A percentile compares a stretch with the other conserved stretches of the same genome.
These are phyloP conservation scores for Odonthalia washingtoniensis DNA, from an alignment of 31 red algal species.

Conservation along the genomic window DNA sequence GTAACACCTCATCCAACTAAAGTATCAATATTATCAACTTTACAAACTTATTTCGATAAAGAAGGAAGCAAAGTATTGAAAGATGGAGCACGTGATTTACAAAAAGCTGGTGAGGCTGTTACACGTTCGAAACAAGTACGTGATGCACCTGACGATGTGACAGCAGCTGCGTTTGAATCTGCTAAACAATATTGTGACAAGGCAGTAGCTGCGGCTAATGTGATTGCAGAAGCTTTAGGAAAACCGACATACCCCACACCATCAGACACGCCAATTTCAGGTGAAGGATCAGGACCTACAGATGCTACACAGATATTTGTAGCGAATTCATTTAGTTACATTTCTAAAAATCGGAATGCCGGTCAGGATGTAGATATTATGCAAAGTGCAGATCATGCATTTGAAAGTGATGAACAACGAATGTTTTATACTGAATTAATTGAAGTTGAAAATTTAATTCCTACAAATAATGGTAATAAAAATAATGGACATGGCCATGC, in stretches of 20 bases:
- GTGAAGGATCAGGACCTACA: constrained; percentile 21
- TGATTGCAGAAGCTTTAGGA: constrained; percentile 60
- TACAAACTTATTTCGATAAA: constrained; percentile 56
- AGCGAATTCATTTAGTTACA: constrained; percentile 54
- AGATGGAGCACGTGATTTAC: constrained; percentile 41
- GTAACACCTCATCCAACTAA: constrained; percentile 47
- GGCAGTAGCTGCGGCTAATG: constrained; percentile 42
- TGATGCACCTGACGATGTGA: constrained; percentile 58
- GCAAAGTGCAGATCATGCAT: constrained; percentile 63
- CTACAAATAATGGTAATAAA: not conserved
- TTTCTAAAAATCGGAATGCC: constrained; percentile 22
- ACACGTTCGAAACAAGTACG: constrained; percentile 53
- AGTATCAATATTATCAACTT: constrained; percentile 43
- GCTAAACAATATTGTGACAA: constrained; percentile 67
- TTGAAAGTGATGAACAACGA: constrained; percentile 82
- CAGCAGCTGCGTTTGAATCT: constrained; percentile 43
- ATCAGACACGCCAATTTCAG: constrained; percentile 5
- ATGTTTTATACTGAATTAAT: constrained; percentile 85
- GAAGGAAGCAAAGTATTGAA: constrained; percentile 64
- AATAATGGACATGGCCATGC: not conserved
- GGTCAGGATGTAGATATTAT: constrained; percentile 37
- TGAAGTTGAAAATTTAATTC: constrained; percentile 11
- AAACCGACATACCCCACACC: constrained; percentile 19
- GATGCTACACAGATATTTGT: constrained; percentile 57
- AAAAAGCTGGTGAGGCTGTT: constrained; percentile 39